Evolutionary conservation across 805 yeast species (phyloP).

Genomic region (Pichia membranifaciens): DNA sequence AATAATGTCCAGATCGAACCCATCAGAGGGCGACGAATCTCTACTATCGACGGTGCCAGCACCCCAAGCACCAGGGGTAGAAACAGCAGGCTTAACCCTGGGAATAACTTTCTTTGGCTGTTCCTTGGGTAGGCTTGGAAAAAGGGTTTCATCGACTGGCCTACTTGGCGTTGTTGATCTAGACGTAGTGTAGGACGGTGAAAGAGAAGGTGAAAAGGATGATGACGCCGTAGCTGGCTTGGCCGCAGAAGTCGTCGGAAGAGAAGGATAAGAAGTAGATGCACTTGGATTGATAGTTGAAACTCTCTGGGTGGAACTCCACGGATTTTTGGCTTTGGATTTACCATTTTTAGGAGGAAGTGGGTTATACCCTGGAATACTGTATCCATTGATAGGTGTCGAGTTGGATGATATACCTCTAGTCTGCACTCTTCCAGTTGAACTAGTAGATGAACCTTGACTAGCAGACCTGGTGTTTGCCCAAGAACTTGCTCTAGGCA

Average conservation of each 20-base stretch:
- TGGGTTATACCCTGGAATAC: slow-evolving; percentile 20
- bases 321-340: slow-evolving; percentile 6
- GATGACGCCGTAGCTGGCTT: background rate
- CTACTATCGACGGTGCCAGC: background rate
- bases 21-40: slow-evolving; percentile 9
- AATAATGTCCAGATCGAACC: slow-evolving; percentile 20
- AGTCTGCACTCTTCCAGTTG: slow-evolving; percentile 6
- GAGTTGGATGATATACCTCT: slow-evolving; percentile 15
- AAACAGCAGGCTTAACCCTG: slow-evolving; percentile 47
- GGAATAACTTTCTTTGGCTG: slow-evolving; percentile 43
- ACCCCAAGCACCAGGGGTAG: slow-evolving; percentile 32
- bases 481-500: background rate
- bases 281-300: slow-evolving; percentile 13
- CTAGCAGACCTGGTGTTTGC: background rate
- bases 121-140: slow-evolving; percentile 34
- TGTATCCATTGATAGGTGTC: slow-evolving; percentile 16
- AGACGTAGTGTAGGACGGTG: background rate
- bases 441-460: background rate
- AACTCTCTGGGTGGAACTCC: slow-evolving; percentile 26
- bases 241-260: slow-evolving; percentile 3
- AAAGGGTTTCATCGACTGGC: slow-evolving; percentile 18
- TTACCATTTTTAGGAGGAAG: background rate
- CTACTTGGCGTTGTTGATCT: slow-evolving; percentile 3
- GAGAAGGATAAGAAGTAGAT: slow-evolving; percentile 1
- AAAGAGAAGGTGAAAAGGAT: background rate